Evolutionary conservation across 176 grass and related monocot species (phyloP).

Genomic region (Juncus effusus): DNA sequence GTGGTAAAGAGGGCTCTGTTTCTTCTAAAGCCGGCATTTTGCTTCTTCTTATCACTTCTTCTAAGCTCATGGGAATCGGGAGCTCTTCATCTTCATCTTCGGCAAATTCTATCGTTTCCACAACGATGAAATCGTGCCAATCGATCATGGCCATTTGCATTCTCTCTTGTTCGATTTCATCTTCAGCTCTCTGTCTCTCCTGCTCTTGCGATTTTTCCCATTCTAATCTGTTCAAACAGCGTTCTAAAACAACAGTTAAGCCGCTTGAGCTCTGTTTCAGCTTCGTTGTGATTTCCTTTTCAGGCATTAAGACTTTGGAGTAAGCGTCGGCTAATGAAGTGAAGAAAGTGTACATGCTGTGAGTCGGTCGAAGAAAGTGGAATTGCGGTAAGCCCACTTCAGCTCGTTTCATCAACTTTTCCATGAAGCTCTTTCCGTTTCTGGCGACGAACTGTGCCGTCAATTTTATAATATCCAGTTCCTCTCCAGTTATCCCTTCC

Average conservation of each 20-base stretch:
- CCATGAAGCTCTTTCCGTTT: slow-evolving; percentile 79
- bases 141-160: slow-evolving; percentile 94
- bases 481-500: slow-evolving; percentile 82
- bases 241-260: slow-evolving; percentile 66
- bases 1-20: slow-evolving; percentile 25
- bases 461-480: slow-evolving; percentile 89
- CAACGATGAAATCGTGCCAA: slow-evolving; percentile 95
- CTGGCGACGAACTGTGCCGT: slow-evolving; percentile 90
- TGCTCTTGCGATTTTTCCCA: slow-evolving; percentile 96
- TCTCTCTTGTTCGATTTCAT: slow-evolving; percentile 87
- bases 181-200: slow-evolving; percentile 79
- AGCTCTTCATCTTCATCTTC: slow-evolving; percentile 83
- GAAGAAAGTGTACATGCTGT: slow-evolving; percentile 98
- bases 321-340: slow-evolving; percentile 63
- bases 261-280: slow-evolving; percentile 41
- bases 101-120: slow-evolving; percentile 85
- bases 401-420: slow-evolving; percentile 50
- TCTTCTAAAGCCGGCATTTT: slow-evolving; percentile 62
- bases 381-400: slow-evolving; percentile 58
- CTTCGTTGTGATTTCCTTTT: slow-evolving; percentile 42
- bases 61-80: slow-evolving; percentile 59
- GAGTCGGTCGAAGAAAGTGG: slow-evolving; percentile 82
- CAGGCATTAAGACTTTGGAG: slow-evolving; percentile 73
- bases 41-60: slow-evolving; percentile 83
- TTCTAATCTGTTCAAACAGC: slow-evolving; percentile 75